phyloP scores from a whole-genome alignment of 2,329 filamentous ascomycete species.

The Diplodia scrobiculata region DNA sequence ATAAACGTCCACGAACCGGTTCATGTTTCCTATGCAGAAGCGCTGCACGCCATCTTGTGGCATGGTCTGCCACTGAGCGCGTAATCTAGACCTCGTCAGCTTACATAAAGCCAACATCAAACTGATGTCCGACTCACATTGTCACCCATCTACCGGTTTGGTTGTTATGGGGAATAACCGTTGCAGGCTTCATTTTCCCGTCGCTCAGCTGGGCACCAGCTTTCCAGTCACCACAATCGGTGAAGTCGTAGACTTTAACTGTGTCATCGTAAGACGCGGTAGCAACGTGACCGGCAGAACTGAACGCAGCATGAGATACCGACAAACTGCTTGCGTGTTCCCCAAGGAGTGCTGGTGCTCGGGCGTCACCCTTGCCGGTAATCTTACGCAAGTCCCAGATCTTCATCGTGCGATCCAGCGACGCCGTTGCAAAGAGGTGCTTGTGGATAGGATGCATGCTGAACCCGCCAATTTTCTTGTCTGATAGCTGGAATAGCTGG shows the following conservation, averaged over 20 bases:
- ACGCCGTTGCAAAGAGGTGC: conserved; percentile 84
- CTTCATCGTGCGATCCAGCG: conserved; percentile 83
- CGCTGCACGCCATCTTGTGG: conserved; percentile 80
- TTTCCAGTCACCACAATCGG: conserved; percentile 50
- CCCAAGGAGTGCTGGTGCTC: conserved; percentile 70
- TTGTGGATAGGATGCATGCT: conserved; percentile 76
- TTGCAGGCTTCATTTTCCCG: conserved; percentile 67
- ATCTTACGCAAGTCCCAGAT: conserved; percentile 91
- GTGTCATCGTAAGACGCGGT: conserved; percentile 95
- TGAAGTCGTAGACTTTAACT: conserved; percentile 86
- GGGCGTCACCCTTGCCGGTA: conserved; percentile 60
- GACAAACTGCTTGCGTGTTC: conserved; percentile 81
- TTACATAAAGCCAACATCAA: background rate
- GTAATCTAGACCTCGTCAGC: conserved; percentile 42
- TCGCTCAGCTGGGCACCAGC: conserved; percentile 62
- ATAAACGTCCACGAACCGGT: conserved; percentile 91
- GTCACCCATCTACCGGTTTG: conserved; percentile 95
- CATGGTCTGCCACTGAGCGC: conserved; percentile 86
- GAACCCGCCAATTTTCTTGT: conserved; percentile 96
- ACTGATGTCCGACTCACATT: conserved; percentile 57
- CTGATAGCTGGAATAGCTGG: conserved; percentile 73
- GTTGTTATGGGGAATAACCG: conserved; percentile 81
- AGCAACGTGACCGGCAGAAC: conserved; percentile 77
- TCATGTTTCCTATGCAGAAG: conserved; percentile 96
- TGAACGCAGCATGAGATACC: conserved; percentile 92